A percentile compares a stretch with the other conserved stretches of the same genome.
Evolutionary conservation across 768 basidiomycete species (phyloP).

Genomic region (Rhizopogon vulgaris): DNA sequence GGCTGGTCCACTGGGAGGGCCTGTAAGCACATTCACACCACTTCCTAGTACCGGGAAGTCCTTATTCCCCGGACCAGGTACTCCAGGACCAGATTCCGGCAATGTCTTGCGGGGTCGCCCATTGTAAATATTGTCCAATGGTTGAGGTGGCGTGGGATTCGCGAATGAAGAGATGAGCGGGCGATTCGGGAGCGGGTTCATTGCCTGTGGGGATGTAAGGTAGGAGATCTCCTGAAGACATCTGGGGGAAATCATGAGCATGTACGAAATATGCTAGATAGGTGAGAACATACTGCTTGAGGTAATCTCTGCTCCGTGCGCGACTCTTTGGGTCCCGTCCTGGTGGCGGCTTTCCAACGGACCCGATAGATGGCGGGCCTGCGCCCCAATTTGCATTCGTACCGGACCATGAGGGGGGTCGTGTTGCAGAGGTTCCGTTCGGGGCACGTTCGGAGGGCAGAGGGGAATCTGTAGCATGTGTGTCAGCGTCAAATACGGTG

Average conservation of each 20-base stretch:
- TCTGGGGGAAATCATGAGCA: conserved; percentile 32
- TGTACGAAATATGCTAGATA: conserved; percentile 7
- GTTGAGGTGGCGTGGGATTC: conserved; percentile 19
- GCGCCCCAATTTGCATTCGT: conserved; percentile 31
- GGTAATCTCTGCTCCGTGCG: conserved; percentile 90
- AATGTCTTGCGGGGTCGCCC: conserved; percentile 78
- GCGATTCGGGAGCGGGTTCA: conserved; percentile 92
- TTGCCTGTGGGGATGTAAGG: conserved; percentile 91
- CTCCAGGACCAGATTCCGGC: conserved; percentile 43
- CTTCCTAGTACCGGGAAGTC: conserved; percentile 62
- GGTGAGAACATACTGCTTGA: conserved; percentile 74
- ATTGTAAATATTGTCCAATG: conserved; percentile 73
- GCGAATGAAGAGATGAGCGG: conserved; percentile 44
- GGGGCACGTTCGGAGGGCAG: conserved; percentile 62
- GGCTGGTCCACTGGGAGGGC: conserved; percentile 44
- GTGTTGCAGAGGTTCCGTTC: conserved; percentile 50
- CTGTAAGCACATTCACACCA: conserved; percentile 42
- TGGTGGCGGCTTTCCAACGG: conserved; percentile 63
- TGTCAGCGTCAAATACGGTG: conserved; percentile 4
- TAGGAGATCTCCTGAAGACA: conserved; percentile 98
- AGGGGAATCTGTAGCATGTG: conserved; percentile 52
- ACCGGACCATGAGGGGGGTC: conserved; percentile 54
- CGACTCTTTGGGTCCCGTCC: conserved; percentile 94
- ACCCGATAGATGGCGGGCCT: conserved; percentile 35
- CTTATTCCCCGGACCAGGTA: conserved; percentile 33